Evolutionary conservation across 2,329 filamentous ascomycete genomes (phyloP).

Genomic region (Penicillium sp.): DNA sequence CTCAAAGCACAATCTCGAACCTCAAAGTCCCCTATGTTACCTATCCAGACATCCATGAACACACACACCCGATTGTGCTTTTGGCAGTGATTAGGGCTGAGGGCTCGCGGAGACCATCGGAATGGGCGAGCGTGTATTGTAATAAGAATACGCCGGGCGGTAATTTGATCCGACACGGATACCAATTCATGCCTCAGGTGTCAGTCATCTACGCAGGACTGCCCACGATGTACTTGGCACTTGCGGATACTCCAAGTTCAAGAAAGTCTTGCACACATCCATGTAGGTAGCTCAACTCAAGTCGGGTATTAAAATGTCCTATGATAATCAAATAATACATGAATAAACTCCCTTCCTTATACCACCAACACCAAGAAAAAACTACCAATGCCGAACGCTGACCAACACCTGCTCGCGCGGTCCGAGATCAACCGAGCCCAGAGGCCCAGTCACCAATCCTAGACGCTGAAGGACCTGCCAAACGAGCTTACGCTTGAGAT

Average conservation of each 20-base stretch:
- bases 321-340: background rate
- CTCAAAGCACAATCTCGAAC: background rate
- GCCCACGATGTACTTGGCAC: no score
- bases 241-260: no score
- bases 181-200: background rate
- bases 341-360: background rate
- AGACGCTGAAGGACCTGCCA: constrained; percentile 57
- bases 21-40: no score
- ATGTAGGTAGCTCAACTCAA: background rate
- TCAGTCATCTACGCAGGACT: background rate
- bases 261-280: background rate
- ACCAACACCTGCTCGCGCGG: constrained; percentile 49
- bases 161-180: constrained; percentile 10
- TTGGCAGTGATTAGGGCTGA: constrained; percentile 27
- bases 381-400: constrained; percentile 65
- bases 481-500: constrained; percentile 72
- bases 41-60: no score
- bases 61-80: background rate
- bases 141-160: constrained; percentile 24
- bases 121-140: constrained; percentile 23
- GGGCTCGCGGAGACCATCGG: constrained; percentile 27
- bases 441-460: constrained; percentile 58
- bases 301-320: constrained; percentile 2
- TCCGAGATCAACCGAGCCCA: constrained; percentile 30
- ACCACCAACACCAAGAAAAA: background rate